Conservation (phyloP, 2,329 filamentous ascomycete species). For the Cladosporium phlei region DNA sequence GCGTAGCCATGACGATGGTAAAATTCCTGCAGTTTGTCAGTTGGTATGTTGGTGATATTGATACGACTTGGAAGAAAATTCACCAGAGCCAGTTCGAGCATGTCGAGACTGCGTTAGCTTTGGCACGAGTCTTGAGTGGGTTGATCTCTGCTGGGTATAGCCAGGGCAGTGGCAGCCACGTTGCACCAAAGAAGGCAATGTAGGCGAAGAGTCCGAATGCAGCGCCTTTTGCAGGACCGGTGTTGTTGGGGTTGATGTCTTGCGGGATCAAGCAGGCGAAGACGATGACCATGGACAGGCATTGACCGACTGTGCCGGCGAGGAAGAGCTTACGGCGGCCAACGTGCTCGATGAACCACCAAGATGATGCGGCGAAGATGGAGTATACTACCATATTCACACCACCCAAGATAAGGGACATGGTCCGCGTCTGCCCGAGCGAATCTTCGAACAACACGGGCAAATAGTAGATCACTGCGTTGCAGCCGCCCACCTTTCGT, state of each 20-base stretch:
- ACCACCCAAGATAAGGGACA: conserved; percentile 59
- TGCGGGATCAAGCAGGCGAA: conserved; percentile 29
- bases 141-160: conserved; percentile 28
- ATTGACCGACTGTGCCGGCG: conserved; percentile 44
- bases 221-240: conserved; percentile 9
- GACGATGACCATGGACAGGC: conserved; percentile 48
- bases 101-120: conserved; percentile 10
- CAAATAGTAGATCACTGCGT: conserved; percentile 26
- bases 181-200: conserved; percentile 26
- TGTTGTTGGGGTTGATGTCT: conserved; percentile 9
- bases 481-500: conserved; percentile 17
- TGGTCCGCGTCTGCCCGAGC: conserved; percentile 52
- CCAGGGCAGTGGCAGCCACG: conserved; percentile 22
- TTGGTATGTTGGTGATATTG: not conserved
- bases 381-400: conserved; percentile 22
- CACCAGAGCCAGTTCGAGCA: conserved; percentile 20
- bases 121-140: conserved; percentile 31
- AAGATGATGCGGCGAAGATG: conserved; percentile 47
- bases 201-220: conserved; percentile 30
- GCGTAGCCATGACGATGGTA: conserved; percentile 15
- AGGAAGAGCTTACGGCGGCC: conserved; percentile 43
- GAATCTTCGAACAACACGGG: conserved; percentile 40
- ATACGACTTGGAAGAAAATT: not conserved
- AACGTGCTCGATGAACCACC: conserved; percentile 61
- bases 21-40: conserved; percentile 9